phyloP scores from a whole-genome alignment of 2,329 filamentous ascomycete species.

The Penicillium sp. region DNA sequence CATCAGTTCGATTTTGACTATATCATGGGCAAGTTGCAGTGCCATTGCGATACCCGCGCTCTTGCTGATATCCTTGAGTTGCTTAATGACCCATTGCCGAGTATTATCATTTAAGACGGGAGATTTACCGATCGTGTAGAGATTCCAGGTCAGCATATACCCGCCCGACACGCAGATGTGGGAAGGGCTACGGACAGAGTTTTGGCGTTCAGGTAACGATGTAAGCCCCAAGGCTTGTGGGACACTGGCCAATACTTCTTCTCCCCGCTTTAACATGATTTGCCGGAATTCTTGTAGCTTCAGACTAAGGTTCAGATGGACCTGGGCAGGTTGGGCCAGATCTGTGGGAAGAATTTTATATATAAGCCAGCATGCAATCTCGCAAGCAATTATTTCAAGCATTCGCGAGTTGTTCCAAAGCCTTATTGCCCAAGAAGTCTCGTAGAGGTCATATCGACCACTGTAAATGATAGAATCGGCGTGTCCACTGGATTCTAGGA shows the following conservation, averaged over 20 bases:
- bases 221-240: constrained; percentile 20
- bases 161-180: constrained; percentile 1
- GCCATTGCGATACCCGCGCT: background rate
- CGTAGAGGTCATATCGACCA: constrained; percentile 19
- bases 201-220: background rate
- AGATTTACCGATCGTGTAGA: constrained; percentile 11
- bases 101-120: background rate
- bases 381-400: constrained; percentile 21
- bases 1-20: background rate
- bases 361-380: constrained; percentile 17
- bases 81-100: background rate
- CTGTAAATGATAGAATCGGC: constrained; percentile 10
- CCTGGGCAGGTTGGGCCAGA: background rate
- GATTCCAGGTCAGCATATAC: constrained; percentile 10
- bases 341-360: constrained; percentile 14
- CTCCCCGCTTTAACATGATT: constrained; percentile 9
- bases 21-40: background rate
- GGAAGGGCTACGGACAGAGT: no score
- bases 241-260: constrained; percentile 23
- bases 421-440: constrained; percentile 17
- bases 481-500: background rate
- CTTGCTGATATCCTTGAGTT: background rate
- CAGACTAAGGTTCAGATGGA: constrained; percentile 8
- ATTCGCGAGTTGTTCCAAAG: constrained; percentile 27
- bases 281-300: constrained; percentile 1